Base-by-base conservation (phyloP, 2,329 filamentous ascomycete species). In the Scopulariopsis brevicaulis region DNA sequence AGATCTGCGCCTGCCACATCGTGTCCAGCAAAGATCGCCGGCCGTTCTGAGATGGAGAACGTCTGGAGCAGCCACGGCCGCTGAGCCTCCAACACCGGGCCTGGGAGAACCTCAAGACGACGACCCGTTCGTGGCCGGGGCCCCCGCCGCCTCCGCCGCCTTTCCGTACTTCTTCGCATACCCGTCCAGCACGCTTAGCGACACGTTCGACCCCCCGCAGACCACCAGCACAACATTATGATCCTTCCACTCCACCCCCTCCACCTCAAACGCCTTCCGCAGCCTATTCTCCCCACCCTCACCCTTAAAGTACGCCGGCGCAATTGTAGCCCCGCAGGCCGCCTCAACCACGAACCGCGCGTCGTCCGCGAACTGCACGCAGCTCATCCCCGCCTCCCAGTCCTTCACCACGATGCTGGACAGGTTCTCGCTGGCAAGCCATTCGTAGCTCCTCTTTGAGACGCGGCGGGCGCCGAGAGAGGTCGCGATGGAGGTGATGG, bases 201-300 rank as follows among this genome's bases (percentile, higher is more conserved):
- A 83, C 40, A 89, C 80, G 67, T 84, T 84, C 24, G 80, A 85
- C 4, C 88, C 89, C 52, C 93, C 93, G 66, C 93, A 97, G 7
- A 96, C 84, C 25, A 96, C 78, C 57, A 96, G 75, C 1, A 96
- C 90, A 6, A 96, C 81, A 62, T 89, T 89, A 68, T 84, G 87
- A 59, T 80, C 73, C 20, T 15, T 32, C 55, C 55, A 57, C 62
- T 90, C 78, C 37, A 79, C 78, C 35, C 82, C 80, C 1, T 71
- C 69, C n/a, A 79, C 73, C 0, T 76, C 74, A 71, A 79, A 85
- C 61, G 90, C 78, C 37, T 79, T 78, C 43, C 83, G 80, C 1
- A 71, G 69, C 56, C 81, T 55, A 0, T 70, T 74, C 54, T 71
- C 65, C 7, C 55, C 55, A 2, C 7, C 28, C 8, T 48, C 18